Percentiles rank a stretch among this genome's conserved stretches.
Evolutionary conservation across 2,329 filamentous ascomycete species (phyloP).

Genomic region (Cucurbitaria berberidis): DNA sequence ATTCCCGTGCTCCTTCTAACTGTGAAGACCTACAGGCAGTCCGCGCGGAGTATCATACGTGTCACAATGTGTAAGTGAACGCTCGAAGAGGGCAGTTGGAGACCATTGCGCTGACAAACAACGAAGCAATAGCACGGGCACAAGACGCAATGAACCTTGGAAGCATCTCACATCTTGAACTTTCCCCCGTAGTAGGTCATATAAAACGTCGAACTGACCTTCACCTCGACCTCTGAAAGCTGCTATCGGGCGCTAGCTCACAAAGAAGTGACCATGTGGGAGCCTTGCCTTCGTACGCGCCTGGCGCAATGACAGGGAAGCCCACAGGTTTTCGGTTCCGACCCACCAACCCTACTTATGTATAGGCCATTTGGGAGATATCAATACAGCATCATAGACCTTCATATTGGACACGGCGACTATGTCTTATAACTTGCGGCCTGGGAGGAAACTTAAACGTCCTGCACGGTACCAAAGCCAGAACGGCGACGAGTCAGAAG

Average conservation of each 20-base stretch:
- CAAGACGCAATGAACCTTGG: not conserved
- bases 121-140: not conserved
- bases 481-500: not conserved
- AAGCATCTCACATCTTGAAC: not conserved
- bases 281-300: not conserved
- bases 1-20: no score
- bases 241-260: not conserved
- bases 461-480: conserved; percentile 2
- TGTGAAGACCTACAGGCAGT: no score
- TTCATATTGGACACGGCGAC: not conserved
- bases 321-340: not conserved
- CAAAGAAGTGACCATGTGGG: not conserved
- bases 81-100: not conserved
- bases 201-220: not conserved
- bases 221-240: conserved; percentile 1
- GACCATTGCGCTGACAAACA: not conserved
- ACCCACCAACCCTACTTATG: not conserved
- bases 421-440: conserved; percentile 7
- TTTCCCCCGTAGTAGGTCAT: not conserved
- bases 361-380: not conserved
- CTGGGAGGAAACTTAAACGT: conserved; percentile 4
- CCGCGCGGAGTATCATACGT: not conserved
- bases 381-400: conserved; percentile 1
- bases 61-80: not conserved
- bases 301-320: not conserved